Conservation (phyloP, 768 basidiomycete species). For the Sutorius australiensis region DNA sequence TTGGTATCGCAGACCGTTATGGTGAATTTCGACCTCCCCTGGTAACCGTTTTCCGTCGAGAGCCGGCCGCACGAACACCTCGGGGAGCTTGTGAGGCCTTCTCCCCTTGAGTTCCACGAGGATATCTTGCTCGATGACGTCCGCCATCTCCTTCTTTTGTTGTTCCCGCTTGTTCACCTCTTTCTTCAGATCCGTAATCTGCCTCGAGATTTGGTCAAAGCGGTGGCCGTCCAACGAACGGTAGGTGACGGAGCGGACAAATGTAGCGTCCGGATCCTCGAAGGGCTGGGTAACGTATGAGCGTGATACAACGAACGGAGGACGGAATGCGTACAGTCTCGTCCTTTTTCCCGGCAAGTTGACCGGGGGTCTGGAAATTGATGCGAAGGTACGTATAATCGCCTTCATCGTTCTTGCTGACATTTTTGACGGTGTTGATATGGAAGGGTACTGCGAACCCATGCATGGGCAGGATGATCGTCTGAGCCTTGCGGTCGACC, state of each 20-base stretch:
- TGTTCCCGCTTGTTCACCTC: slow-evolving; percentile 96
- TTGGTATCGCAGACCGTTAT: slow-evolving; percentile 92
- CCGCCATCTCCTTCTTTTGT: slow-evolving; percentile 97
- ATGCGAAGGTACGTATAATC: slow-evolving; percentile 93
- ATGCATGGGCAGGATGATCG: slow-evolving; percentile 88
- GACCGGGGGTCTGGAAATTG: slow-evolving; percentile 98
- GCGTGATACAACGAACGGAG: background rate
- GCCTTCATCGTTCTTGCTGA: slow-evolving; percentile 94
- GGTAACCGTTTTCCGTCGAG: slow-evolving; percentile 92
- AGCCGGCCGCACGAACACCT: slow-evolving; percentile 91
- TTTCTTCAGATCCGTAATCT: slow-evolving; percentile 94
- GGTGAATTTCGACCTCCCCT: slow-evolving; percentile 98
- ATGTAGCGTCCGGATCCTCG: slow-evolving; percentile 94
- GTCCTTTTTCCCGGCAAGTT: slow-evolving; percentile 96
- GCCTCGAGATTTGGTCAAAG: slow-evolving; percentile 83
- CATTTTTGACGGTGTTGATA: slow-evolving; percentile 97
- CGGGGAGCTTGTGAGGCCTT: slow-evolving; percentile 79
- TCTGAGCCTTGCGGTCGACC: slow-evolving; percentile 87
- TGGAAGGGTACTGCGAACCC: slow-evolving; percentile 97
- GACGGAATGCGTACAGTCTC: slow-evolving; percentile 59
- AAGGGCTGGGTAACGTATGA: slow-evolving; percentile 59
- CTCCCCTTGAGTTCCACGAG: slow-evolving; percentile 87
- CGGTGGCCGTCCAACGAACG: slow-evolving; percentile 87
- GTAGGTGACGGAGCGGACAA: slow-evolving; percentile 93
- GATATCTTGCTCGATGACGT: slow-evolving; percentile 92